These are phyloP conservation scores for Onygenales sp. DNA, from an alignment of 2,329 filamentous ascomycete genomes.

Conservation along the genomic window DNA sequence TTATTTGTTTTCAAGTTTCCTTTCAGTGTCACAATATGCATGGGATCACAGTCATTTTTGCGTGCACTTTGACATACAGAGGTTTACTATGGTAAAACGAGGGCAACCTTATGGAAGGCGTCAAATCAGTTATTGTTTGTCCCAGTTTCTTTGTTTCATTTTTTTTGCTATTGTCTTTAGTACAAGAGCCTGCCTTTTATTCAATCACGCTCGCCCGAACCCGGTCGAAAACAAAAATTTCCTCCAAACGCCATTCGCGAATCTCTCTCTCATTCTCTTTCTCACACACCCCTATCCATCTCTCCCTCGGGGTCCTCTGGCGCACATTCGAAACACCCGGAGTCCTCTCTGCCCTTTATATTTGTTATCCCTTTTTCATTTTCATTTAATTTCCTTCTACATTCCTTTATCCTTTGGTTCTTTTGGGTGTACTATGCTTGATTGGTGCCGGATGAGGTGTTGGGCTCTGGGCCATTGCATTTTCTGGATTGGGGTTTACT, in stretches of 20 bases:
- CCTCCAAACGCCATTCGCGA: background rate
- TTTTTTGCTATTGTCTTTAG: background rate
- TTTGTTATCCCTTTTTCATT: background rate
- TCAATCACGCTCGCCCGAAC: no score
- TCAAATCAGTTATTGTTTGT: background rate
- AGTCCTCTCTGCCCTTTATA: background rate
- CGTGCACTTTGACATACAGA: background rate
- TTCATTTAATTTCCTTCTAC: no score
- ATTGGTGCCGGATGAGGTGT: background rate
- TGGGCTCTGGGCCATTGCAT: background rate
- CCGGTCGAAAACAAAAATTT: no score
- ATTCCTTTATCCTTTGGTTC: background rate
- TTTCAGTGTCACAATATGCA: background rate
- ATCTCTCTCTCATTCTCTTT: no score
- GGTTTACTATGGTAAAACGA: constrained; percentile 1
- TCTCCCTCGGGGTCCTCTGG: background rate
- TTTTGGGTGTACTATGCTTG: background rate
- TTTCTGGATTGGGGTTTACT: background rate
- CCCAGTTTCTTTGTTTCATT: background rate
- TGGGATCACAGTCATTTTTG: no score
- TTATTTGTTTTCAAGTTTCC: background rate
- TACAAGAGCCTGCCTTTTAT: no score
- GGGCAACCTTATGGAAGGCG: constrained; percentile 4
- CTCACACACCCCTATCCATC: background rate
- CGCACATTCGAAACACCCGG: background rate